These are phyloP conservation scores for Boletus rubroflammeus DNA, from an alignment of 768 basidiomycete species.

Conservation along the genomic window DNA sequence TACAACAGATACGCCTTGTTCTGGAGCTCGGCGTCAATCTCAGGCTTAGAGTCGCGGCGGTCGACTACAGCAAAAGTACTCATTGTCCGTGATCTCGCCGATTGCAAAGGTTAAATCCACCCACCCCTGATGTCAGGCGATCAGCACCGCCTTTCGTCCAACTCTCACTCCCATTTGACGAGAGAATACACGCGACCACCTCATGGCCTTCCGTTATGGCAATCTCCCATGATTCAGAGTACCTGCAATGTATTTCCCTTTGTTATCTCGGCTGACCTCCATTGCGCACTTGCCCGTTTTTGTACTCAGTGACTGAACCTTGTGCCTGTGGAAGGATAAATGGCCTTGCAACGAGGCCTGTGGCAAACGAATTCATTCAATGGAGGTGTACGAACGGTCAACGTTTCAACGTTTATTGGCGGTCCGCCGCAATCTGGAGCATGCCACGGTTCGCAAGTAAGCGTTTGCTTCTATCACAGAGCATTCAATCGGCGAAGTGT, in stretches of 20 bases:
- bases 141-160: slow-evolving; percentile 14
- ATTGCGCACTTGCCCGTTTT: slow-evolving; percentile 12
- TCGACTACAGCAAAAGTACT: slow-evolving; percentile 3
- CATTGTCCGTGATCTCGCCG: slow-evolving; percentile 16
- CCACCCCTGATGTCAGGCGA: slow-evolving; percentile 18
- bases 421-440: not conserved
- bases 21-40: not conserved
- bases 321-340: not conserved
- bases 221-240: slow-evolving; percentile 8
- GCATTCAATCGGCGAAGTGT: not conserved
- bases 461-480: slow-evolving; percentile 6
- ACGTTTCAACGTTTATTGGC: slow-evolving; percentile 1
- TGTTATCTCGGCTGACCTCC: slow-evolving; percentile 12
- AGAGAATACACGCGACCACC: slow-evolving; percentile 25
- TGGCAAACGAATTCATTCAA: not conserved
- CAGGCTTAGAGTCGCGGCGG: not conserved
- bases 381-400: slow-evolving; percentile 3
- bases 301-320: slow-evolving; percentile 7
- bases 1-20: not conserved
- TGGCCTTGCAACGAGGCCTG: slow-evolving; percentile 1
- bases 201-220: slow-evolving; percentile 22
- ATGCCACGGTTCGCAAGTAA: not conserved
- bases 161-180: not conserved
- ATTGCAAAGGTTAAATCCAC: slow-evolving; percentile 24
- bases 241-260: not conserved